These are phyloP conservation scores for Tolypocladium cylindrosporum DNA, from an alignment of 2,329 filamentous ascomycete species.

Conservation along the genomic window DNA sequence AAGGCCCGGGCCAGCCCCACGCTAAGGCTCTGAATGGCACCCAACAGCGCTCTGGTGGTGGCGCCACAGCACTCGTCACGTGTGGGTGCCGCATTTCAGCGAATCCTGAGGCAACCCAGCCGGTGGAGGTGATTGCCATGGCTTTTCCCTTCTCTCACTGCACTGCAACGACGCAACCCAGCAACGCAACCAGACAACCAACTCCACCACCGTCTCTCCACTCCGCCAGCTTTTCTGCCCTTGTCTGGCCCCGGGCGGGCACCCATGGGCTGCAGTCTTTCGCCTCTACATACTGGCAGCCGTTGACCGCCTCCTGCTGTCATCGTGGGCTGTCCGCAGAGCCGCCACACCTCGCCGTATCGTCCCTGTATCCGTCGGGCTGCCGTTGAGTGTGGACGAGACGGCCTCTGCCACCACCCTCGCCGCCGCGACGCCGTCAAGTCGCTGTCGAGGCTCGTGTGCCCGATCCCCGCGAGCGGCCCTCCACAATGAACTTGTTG, in stretches of 20 bases:
- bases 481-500: slow-evolving; percentile 49
- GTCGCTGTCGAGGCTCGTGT: background rate
- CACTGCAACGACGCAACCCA: background rate
- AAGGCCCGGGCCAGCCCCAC: background rate
- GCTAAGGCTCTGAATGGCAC: background rate
- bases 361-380: background rate
- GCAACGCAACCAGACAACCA: background rate
- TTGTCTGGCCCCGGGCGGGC: slow-evolving; percentile 4
- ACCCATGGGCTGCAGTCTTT: slow-evolving; percentile 1
- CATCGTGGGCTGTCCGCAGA: slow-evolving; percentile 2
- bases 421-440: background rate
- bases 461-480: slow-evolving; percentile 2
- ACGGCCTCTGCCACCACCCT: background rate
- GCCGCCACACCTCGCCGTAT: background rate
- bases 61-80: background rate
- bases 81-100: background rate
- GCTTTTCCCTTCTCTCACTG: background rate
- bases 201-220: slow-evolving; percentile 1
- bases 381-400: background rate
- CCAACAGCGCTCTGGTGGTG: background rate
- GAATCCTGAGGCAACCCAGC: background rate
- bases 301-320: slow-evolving; percentile 7
- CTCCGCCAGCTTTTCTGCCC: background rate
- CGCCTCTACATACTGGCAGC: background rate
- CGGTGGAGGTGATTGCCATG: background rate